Base-by-base conservation (phyloP, 139 green algal genomes). In the Tetraselmis striata region DNA sequence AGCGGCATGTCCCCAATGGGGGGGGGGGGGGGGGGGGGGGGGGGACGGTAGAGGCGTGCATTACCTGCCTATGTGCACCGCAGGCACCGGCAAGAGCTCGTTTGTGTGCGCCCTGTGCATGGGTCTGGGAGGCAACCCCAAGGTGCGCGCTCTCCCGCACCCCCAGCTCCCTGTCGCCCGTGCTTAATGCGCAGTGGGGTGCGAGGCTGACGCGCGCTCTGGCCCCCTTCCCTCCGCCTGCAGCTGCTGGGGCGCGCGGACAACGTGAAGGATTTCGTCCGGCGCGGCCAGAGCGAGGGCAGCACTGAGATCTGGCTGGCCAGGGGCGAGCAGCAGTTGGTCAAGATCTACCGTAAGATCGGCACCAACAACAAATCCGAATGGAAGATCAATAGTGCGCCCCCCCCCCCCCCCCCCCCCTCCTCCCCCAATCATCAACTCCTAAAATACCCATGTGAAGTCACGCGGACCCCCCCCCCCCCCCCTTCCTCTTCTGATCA, bases 81-180 rank as follows among this genome's bases (percentile, higher is more conserved):
- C 89, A 95, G 92, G 93, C 28, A 97, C 94, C 1, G 95, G 96
- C 79, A 98, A 99, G 90, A 95, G 88, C 1, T 96, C 94, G 1
- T 86, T 99, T 28, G 95, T 98, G 18, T 98, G 95, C 79, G 94
- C 93, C 0, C 81, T 99, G 1, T 96, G 94, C 77, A 45, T 99
- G 0, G 95, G 96, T 0, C 88, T 99, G 24, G 94, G 77, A 29
- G 95, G 93, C 23, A 30, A 75, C n/a, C 30, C 87, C 30, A 88
- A 87, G 79, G 27, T 84, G 76, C 27, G 75, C 32, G 77, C 28
- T 18, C 22, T 31, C 5, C 27, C 2, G 45, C 26, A 67, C 1
- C 1, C n/a, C 1, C 77, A 23, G 32, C 29, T 28, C 1, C 0
- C 29, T 77, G n/a, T n/a, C n/a, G n/a, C n/a, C n/a, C n/a, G n/a